Evolutionary conservation across 768 basidiomycete species (phyloP), one percentile per base, ranked within the genome.

Genomic region (Hemileccinum impolitum): DNA sequence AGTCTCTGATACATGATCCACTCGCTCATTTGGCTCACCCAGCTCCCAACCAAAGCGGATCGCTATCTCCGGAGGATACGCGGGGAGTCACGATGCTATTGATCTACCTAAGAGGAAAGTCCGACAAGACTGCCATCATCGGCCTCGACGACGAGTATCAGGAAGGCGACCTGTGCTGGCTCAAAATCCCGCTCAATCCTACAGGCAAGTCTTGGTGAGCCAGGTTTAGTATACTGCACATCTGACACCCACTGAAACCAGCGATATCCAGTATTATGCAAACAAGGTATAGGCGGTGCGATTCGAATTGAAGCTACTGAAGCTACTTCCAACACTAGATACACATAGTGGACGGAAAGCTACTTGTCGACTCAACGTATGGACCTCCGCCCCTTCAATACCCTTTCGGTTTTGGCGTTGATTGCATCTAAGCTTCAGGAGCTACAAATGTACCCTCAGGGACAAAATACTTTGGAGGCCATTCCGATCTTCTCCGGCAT

Each of bases 121-220:
- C 32, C 18, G 55, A 55, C 23, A 34, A 57, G 4, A 58, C 55
- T 7, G 32, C 53, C 3, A 44, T 90, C 42, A 85, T 94, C 54
- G 79, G 76, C 53, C 63, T 93, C 4, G 90, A 94, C 52, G 88
- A 86, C 47, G 80, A 86, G 4, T 90, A 77, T 61, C 70, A 79
- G 61, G 69, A 76, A 36, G 87, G 87, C 39, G 89, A 91, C 64
- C 58, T 93, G 3, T 86, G 84, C 59, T 94, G 91, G 90, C 68
- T 95, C 13, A 92, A 94, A 70, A 91, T 87, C 0, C 93, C 93
- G 2, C 53, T 92, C 51, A 94, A 95, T 62, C 93, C 93, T 6
- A 87, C 80, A 1, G 93, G 93, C 32, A 86, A 85, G 63, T 81
- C 85, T 4, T 81, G 82, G 86, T 81, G 55, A 49, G 69, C 55